A percentile compares a stretch with the other conserved stretches of the same genome.
phyloP scores from a whole-genome alignment of 1,139 yeast species.

The Kodamaea anthophila region DNA sequence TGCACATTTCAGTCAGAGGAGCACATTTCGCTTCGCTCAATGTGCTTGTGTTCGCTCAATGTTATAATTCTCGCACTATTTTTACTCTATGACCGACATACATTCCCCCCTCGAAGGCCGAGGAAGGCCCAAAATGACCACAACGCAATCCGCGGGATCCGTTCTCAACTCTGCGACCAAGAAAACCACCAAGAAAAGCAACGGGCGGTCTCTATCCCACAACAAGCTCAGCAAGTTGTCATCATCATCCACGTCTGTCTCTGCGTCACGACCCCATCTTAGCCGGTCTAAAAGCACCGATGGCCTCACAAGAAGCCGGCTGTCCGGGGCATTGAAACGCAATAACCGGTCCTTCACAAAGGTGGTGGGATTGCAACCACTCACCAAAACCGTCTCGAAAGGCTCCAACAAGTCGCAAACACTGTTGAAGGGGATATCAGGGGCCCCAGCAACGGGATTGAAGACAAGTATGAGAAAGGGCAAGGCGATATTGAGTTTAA shows the following conservation, averaged over 20 bases:
- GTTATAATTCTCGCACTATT: not conserved
- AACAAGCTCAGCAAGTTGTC: conserved; percentile 22
- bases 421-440: conserved; percentile 29
- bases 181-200: conserved; percentile 14
- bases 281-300: conserved; percentile 41
- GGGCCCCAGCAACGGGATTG: conserved; percentile 23
- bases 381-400: conserved; percentile 33
- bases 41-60: not conserved
- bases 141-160: conserved; percentile 4
- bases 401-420: conserved; percentile 26
- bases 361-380: conserved; percentile 32
- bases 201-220: conserved; percentile 31
- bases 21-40: not conserved
- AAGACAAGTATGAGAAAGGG: conserved; percentile 37
- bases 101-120: conserved; percentile 3
- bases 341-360: conserved; percentile 36
- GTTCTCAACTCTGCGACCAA: conserved; percentile 3
- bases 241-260: conserved; percentile 11
- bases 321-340: conserved; percentile 23
- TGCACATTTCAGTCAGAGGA: no score
- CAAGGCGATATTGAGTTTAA: conserved; percentile 34
- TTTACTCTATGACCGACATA: not conserved
- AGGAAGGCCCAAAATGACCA: conserved; percentile 7
- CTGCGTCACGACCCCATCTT: conserved; percentile 24
- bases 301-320: conserved; percentile 24